Base-by-base conservation (phyloP, 164 flowering plant genomes). In the Nelumbo lutea region DNA sequence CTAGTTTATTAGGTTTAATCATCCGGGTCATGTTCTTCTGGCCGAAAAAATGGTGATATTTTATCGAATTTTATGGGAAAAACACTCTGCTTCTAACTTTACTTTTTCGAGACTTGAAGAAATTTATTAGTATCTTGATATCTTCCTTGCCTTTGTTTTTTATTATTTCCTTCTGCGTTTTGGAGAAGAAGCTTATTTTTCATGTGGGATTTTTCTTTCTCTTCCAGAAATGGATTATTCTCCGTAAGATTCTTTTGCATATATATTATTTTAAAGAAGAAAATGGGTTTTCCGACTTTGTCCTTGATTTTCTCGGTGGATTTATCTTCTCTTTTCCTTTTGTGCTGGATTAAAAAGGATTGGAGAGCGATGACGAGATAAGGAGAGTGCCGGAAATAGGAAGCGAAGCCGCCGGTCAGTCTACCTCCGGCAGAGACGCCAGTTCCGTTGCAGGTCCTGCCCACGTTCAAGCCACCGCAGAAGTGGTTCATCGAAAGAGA, bases 281-380 rank as follows among this genome's bases (percentile, higher is more conserved):
- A 46, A 4, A 46, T 46, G 4, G 5, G 1, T 40, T 1, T 0
- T 7, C 43, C 11, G 38, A 6, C 2, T 51, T n/a, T 15, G 4
- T 9, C 40, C 1, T 44, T 66, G 2, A 52, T 38, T 4, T 27
- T 50, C 6, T 52, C 42, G 15, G 9, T 56, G 13, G 38, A 10
- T 9, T 9, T 2, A 2, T 51, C 13, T 51, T 10, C 55, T 13
- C 9, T 51, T 51, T 27, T 38, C 61, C 38, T 9, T 65, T 65
- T 40, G 50, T 64, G 9, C 58, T 52, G 15, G 70, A 0, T 59
- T 11, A 1, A 53, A 13, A 2, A 92, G 99, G 98, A 2, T 68
- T 88, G 79, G 99, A 93, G 81, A 95, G 98, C 72, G 99, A 95
- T 62, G 99, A 95, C 40, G 99, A 95, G 84, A 87, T 90, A 70